Base-by-base conservation (phyloP, 768 basidiomycete genomes). In the Boletus vinaceobasis region DNA sequence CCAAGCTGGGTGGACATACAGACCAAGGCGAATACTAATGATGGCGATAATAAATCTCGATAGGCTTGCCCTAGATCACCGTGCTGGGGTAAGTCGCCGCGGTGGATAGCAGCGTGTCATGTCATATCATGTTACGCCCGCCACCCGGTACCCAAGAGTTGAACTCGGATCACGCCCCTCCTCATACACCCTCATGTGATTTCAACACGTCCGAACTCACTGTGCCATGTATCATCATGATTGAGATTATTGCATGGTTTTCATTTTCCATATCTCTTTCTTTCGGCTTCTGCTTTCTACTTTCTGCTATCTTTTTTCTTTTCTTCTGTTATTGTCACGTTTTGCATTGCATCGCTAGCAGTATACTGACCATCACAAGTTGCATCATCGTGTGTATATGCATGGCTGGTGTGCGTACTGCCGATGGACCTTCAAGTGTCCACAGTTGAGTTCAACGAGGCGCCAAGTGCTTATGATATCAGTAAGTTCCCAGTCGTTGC, bases 181-280 rank as follows among this genome's bases (percentile, higher is more conserved):
- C n/a, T 31, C 49, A 39, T 52, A 60, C 52, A 48, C 58, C 55
- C 52, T 57, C 48, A 48, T 13, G 31, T 42, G 38, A 26, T 29
- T 26, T 23, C 17, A 23, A 35, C 52, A 49, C 40, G 47, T 53
- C 50, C 33, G 43, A 47, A 53, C 65, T 57, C 67, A 69, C 65
- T 60, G 58, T 52, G 61, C 57, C 64, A 69, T 68, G 69, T 68
- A 68, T 69, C 52, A 66, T 64, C 45, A n/a, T n/a, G n/a, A n/a
- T n/a, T n/a, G 49, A 65, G 48, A 57, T 63, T 59, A 56, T 60
- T 54, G 69, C 67, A 71, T 59, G 49, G 43, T 50, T 53, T 40
- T 53, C 39, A 15, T 11, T 27, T 26, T 40, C 15, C 7, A 11
- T 8, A 10, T 35, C 21, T 17, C 4, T 32, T 33, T 23, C n/a